These are phyloP conservation scores for Cochlearia excelsa DNA, from an alignment of 345 rosid species.

Conservation along the genomic window DNA sequence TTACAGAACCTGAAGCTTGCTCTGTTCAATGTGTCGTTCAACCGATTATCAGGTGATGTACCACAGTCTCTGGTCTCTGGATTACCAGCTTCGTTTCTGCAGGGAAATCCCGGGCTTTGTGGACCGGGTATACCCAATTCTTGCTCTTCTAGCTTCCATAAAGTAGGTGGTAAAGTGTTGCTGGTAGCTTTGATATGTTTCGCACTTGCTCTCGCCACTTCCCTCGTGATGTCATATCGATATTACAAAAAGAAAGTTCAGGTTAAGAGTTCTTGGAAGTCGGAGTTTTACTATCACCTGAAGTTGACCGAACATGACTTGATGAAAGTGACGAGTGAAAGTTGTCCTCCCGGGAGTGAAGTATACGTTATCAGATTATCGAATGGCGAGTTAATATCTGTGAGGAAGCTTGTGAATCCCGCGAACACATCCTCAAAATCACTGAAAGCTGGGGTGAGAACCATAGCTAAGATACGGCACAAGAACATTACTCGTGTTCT, in stretches of 20 bases:
- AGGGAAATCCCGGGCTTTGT: constrained; percentile 84
- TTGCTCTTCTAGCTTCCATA: constrained; percentile 50
- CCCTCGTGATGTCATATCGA: constrained; percentile 48
- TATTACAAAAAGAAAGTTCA: constrained; percentile 53
- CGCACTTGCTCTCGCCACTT: constrained; percentile 51
- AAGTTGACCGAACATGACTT: constrained; percentile 71
- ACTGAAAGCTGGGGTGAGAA: constrained; percentile 76
- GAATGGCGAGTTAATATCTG: constrained; percentile 71
- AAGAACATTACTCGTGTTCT: constrained; percentile 73
- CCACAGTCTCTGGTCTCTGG: constrained; percentile 73
- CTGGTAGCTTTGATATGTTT: constrained; percentile 58
- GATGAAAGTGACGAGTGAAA: constrained; percentile 64
- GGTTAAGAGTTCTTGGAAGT: constrained; percentile 53
- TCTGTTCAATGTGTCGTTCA: constrained; percentile 81
- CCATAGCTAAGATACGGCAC: constrained; percentile 75
- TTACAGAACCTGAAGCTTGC: constrained; percentile 87
- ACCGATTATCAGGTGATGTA: constrained; percentile 69
- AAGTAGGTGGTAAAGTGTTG: constrained; percentile 42
- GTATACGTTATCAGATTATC: constrained; percentile 60
- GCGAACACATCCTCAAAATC: constrained; percentile 61
- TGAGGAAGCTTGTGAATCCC: constrained; percentile 67
- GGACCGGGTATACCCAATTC: constrained; percentile 71
- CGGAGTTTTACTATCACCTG: constrained; percentile 81
- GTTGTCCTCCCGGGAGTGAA: constrained; percentile 51
- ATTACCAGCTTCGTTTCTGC: constrained; percentile 82